These are phyloP conservation scores for Blastocystis sp. DNA, from an alignment of 352 stramenopile genomes.

Conservation along the genomic window DNA sequence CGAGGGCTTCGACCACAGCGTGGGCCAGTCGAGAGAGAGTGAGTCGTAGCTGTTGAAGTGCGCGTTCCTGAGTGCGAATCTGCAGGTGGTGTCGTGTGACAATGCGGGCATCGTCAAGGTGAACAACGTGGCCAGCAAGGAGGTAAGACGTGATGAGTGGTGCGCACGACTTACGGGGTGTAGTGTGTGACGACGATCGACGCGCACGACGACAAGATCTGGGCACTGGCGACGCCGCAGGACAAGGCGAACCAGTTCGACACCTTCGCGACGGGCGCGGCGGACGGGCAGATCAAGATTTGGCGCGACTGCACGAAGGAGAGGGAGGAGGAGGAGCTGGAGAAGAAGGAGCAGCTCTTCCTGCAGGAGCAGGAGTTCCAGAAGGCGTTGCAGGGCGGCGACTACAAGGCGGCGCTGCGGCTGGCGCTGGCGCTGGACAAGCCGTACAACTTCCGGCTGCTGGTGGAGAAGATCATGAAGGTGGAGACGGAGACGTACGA, in stretches of 20 bases:
- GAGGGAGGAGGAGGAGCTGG: conserved; percentile 80
- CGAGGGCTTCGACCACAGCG: conserved; percentile 80
- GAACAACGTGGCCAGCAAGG: conserved; percentile 94
- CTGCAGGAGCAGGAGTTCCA: conserved; percentile 89
- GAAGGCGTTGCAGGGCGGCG: conserved; percentile 87
- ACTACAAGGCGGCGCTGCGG: conserved; percentile 81
- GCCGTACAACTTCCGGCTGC: conserved; percentile 87
- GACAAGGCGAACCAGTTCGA: conserved; percentile 78
- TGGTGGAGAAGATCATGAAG: conserved; percentile 75
- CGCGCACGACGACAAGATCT: conserved; percentile 93
- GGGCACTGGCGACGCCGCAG: conserved; percentile 85
- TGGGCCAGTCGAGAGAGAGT: conserved; percentile 72
- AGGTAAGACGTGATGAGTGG: conserved; percentile 72
- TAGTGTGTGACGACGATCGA: conserved; percentile 90
- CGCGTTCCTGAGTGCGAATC: conserved; percentile 83
- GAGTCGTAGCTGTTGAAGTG: conserved; percentile 78
- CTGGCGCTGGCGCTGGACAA: conserved; percentile 88
- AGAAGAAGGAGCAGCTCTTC: conserved; percentile 84
- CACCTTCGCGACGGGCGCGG: conserved; percentile 86
- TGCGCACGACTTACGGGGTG: background rate
- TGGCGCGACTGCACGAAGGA: conserved; percentile 90
- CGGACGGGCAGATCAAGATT: conserved; percentile 88
- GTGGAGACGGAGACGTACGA: conserved; percentile 21
- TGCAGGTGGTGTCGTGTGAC: conserved; percentile 89
- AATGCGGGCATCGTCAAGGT: conserved; percentile 94